Base-by-base conservation (phyloP, 2,329 filamentous ascomycete species). In the Endoconidiophora laricicola region DNA sequence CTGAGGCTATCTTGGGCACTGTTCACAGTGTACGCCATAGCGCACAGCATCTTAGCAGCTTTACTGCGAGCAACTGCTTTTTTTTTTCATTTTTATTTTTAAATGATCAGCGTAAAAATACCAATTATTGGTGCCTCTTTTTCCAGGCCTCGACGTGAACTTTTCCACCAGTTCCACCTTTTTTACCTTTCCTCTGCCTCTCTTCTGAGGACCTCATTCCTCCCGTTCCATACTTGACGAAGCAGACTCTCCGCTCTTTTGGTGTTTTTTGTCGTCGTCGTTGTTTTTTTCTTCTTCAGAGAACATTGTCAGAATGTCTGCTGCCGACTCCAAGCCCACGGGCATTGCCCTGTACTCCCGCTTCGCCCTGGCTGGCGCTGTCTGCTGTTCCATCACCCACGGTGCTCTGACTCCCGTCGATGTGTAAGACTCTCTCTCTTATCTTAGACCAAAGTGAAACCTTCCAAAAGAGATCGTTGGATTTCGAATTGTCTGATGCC, bases 341-440 rank as follows among this genome's bases (percentile, higher is more conserved):
- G 71, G 70, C 58, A 3, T 87, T 58, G 72, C 67, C 54, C 85
- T 98, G 61, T 96, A 96, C 81, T 85, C 86, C 62, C 80, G 86
- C 70, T 95, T 95, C 74, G 90, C 91, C 71, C 83, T 98, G 62
- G 88, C 91, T 62, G 91, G 91, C 72, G 91, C 91, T 61, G 73
- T 96, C 75, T 95, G 91, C 81, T 98, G 91, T 72, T 91, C 88
- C 61, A 73, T 96, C 72, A 98, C 91, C 65, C 91, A 98, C 79
- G 91, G 90, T 69, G 83, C 77, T 64, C 81, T 96, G 62, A 98
- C 91, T 60, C 91, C 91, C 65, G 87, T 98, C 69, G 91, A 98
- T 84, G 91, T 98, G 90, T 96, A 91, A 70, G 90, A 46, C 24
- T 43, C 24, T 40, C 20, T 18, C 16, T 29, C 6, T 43, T 40